phyloP scores from a whole-genome alignment of 495 filamentous ascomycete species.

The Astrocystis sublimbata region DNA sequence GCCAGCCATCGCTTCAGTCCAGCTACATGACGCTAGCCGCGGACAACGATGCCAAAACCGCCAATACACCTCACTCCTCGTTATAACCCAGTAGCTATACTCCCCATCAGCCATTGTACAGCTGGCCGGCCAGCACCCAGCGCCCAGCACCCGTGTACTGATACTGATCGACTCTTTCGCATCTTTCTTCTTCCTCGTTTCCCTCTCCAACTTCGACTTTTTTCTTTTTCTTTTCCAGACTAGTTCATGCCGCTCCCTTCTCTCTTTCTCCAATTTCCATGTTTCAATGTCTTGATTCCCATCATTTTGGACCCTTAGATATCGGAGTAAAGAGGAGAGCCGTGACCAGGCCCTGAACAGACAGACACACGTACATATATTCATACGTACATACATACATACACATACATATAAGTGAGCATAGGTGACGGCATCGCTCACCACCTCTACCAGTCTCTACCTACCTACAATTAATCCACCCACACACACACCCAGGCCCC shows the following conservation, averaged over 20 bases:
- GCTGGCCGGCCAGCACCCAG: not conserved
- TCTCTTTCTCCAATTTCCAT: no score
- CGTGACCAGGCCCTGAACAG: not conserved
- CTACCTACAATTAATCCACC: no score
- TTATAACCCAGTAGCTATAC: not conserved
- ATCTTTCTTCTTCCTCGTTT: not conserved
- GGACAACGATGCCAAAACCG: not conserved
- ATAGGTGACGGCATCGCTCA: constrained; percentile 7
- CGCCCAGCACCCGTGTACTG: constrained; percentile 11
- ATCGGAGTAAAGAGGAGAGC: not conserved
- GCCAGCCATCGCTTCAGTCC: constrained; percentile 8
- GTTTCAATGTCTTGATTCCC: no score
- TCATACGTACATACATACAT: no score
- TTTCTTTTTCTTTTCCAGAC: not conserved
- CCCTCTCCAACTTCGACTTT: no score
- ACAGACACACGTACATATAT: not conserved
- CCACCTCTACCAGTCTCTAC: not conserved
- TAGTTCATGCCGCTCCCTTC: constrained; percentile 8
- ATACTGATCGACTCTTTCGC: constrained; percentile 2
- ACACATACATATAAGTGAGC: not conserved
- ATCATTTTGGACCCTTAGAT: not conserved
- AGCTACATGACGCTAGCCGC: constrained; percentile 12
- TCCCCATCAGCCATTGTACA: constrained; percentile 1
- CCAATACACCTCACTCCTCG: no score
- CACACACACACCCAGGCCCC: constrained; percentile 10